These are phyloP conservation scores for Didymella glomerata DNA, from an alignment of 2,329 filamentous ascomycete species.

Conservation along the genomic window DNA sequence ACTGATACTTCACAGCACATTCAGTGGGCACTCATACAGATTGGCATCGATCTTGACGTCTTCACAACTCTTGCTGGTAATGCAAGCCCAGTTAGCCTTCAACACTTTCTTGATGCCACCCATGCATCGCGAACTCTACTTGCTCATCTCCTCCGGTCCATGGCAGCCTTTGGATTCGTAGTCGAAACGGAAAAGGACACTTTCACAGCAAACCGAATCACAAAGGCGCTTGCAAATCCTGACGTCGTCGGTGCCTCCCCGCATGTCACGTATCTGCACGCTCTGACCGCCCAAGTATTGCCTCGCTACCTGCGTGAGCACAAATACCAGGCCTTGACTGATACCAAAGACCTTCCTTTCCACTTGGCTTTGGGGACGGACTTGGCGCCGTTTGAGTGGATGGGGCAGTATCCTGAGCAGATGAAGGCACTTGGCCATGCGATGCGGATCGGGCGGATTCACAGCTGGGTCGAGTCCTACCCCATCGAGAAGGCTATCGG, in stretches of 20 bases:
- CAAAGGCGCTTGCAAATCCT: constrained; percentile 37
- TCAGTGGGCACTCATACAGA: constrained; percentile 34
- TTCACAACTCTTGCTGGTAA: constrained; percentile 29
- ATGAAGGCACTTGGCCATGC: constrained; percentile 41
- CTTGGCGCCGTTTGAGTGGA: constrained; percentile 41
- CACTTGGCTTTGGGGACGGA: constrained; percentile 38
- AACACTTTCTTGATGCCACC: constrained; percentile 32
- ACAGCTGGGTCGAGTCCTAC: constrained; percentile 35
- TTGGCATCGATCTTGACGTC: constrained; percentile 32
- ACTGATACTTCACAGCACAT: constrained; percentile 22
- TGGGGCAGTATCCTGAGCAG: constrained; percentile 35
- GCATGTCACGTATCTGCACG: constrained; percentile 35
- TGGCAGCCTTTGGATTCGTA: constrained; percentile 45
- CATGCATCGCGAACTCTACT: constrained; percentile 39
- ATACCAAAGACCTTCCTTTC: constrained; percentile 39
- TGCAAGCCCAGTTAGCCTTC: constrained; percentile 19
- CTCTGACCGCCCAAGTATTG: constrained; percentile 33
- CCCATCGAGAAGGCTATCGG: constrained; percentile 28
- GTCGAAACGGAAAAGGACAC: constrained; percentile 38
- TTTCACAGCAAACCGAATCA: constrained; percentile 43
- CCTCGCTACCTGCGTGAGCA: constrained; percentile 44
- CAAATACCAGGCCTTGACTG: constrained; percentile 36
- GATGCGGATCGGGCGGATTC: constrained; percentile 37
- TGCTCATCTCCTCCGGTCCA: constrained; percentile 46
- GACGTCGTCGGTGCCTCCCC: constrained; percentile 38